Conservation (phyloP, 805 yeast genomes). For the Suhomyces prunicola region DNA sequence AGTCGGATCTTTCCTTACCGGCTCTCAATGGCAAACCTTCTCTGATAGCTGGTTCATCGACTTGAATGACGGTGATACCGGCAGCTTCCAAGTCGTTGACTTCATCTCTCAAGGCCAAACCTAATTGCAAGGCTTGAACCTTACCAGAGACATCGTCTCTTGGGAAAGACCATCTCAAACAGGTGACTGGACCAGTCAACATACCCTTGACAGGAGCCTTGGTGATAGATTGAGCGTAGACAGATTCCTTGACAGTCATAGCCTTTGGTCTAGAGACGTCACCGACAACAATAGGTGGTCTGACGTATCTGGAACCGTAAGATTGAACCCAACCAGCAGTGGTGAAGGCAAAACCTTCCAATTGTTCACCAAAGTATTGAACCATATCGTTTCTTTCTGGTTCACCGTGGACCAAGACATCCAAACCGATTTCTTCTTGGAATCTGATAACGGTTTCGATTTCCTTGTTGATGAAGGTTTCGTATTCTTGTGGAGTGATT, state of each 20-base stretch:
- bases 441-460: conserved; percentile 93
- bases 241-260: conserved; percentile 98
- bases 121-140: conserved; percentile 94
- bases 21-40: conserved; percentile 99
- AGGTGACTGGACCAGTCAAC: conserved; percentile 99
- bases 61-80: conserved; percentile 97
- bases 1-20: conserved; percentile 93
- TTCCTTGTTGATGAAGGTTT: conserved; percentile 94
- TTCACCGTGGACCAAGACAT: conserved; percentile 99
- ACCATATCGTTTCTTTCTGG: conserved; percentile 99
- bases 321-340: conserved; percentile 99
- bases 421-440: conserved; percentile 99
- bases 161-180: conserved; percentile 99
- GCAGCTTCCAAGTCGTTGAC: conserved; percentile 98
- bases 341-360: conserved; percentile 98
- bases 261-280: conserved; percentile 98
- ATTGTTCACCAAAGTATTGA: conserved; percentile 99
- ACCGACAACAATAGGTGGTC: conserved; percentile 99
- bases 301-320: conserved; percentile 99
- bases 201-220: conserved; percentile 98
- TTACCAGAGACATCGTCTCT: conserved; percentile 94
- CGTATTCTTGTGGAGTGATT: conserved; percentile 91
- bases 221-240: conserved; percentile 96
- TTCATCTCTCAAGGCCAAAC: conserved; percentile 97
- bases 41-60: conserved; percentile 99